Evolutionary conservation across 2,329 filamentous ascomycete genomes (phyloP).

Genomic region (Neospermospora avenae): DNA sequence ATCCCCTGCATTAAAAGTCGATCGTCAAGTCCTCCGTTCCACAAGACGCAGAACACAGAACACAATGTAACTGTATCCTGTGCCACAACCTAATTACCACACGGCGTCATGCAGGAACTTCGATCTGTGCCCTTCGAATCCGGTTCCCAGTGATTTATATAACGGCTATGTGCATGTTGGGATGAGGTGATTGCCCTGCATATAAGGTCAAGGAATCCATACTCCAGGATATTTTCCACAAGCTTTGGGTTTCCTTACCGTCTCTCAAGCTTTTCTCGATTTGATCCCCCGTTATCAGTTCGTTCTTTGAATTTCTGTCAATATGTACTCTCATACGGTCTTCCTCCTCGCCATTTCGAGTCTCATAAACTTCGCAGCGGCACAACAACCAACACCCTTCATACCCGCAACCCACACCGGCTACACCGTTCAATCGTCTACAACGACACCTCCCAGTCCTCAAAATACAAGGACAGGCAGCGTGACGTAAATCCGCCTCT

Average conservation of each 20-base stretch:
- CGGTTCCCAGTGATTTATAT: not conserved
- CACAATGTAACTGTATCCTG: not conserved
- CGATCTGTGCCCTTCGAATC: not conserved
- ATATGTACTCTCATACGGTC: not conserved
- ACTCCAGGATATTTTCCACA: too few species aligned
- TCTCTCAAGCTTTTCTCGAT: too few species aligned
- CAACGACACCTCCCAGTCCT: not conserved
- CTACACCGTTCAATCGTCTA: not conserved
- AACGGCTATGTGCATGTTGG: not conserved
- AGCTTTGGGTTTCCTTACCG: too few species aligned
- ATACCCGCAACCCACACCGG: not conserved
- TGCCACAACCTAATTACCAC: not conserved
- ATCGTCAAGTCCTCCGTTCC: not conserved
- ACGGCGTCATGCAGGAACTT: not conserved
- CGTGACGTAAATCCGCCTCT: not conserved
- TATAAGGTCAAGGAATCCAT: too few species aligned
- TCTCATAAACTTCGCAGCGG: not conserved
- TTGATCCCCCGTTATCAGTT: not conserved
- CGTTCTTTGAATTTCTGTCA: not conserved
- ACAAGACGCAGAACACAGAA: not conserved
- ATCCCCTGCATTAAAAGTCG: not conserved
- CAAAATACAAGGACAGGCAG: not conserved
- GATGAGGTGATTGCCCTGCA: not conserved
- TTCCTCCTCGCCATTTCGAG: not conserved
- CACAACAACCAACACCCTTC: not conserved